These are phyloP conservation scores for Lipomyces orientalis DNA, from an alignment of 805 yeast genomes.

Conservation along the genomic window DNA sequence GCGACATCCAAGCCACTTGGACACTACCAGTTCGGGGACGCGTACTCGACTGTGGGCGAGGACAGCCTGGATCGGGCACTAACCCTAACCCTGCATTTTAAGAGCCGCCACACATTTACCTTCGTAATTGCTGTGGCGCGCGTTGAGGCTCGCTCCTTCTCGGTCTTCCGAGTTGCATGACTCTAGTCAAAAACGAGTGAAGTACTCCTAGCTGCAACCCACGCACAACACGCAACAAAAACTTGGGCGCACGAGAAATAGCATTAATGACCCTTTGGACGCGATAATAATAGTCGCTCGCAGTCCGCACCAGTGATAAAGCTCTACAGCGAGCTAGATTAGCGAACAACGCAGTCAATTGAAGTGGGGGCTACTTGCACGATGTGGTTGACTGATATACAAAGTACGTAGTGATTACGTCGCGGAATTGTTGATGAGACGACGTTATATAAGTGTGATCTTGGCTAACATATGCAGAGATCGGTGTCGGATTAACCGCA, in stretches of 20 bases:
- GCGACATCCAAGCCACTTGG: too few species aligned
- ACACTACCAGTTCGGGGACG: too few species aligned
- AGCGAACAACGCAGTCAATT: not conserved
- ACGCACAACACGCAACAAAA: too few species aligned
- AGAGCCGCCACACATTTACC: too few species aligned
- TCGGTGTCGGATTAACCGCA: slow-evolving; percentile 91
- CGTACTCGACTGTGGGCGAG: too few species aligned
- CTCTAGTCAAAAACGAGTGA: too few species aligned
- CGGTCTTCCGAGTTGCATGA: too few species aligned
- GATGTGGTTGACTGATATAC: slow-evolving; percentile 48
- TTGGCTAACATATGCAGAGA: slow-evolving; percentile 55
- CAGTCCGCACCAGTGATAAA: not conserved
- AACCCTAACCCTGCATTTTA: too few species aligned
- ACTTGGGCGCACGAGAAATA: not conserved
- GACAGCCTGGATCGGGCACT: too few species aligned
- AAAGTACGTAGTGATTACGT: slow-evolving; percentile 44
- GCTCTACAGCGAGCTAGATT: not conserved
- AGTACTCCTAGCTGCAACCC: too few species aligned
- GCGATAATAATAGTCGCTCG: not conserved
- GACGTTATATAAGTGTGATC: not conserved
- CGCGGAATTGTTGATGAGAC: not conserved
- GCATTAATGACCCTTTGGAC: not conserved
- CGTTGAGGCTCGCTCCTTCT: too few species aligned
- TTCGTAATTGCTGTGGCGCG: too few species aligned
- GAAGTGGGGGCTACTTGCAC: not conserved